Evolutionary conservation across 805 yeast species (phyloP).

Genomic region (Candida xiaguanensis): DNA sequence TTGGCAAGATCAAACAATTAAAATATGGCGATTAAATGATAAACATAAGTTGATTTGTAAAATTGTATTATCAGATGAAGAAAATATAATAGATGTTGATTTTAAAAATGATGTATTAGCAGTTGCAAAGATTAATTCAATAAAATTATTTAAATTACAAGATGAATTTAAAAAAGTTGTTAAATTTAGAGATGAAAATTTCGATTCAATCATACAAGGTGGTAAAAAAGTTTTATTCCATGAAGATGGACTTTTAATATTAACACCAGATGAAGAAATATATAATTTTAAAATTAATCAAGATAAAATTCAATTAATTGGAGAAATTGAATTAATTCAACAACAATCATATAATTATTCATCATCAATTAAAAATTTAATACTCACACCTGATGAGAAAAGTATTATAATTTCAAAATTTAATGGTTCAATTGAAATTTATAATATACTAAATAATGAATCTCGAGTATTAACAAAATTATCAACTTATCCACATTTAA

Average conservation of each 20-base stretch:
- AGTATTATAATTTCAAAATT: conserved; percentile 56
- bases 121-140: conserved; percentile 65
- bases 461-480: conserved; percentile 52
- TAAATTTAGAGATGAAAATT: conserved; percentile 47
- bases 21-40: conserved; percentile 64
- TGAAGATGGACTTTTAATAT: conserved; percentile 43
- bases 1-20: conserved; percentile 82
- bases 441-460: conserved; percentile 21
- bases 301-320: conserved; percentile 37
- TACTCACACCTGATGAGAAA: conserved; percentile 42
- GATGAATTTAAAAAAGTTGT: conserved; percentile 45
- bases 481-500: conserved; percentile 55
- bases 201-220: conserved; percentile 46
- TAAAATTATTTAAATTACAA: conserved; percentile 65
- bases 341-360: conserved; percentile 33
- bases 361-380: conserved; percentile 46
- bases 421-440: conserved; percentile 61
- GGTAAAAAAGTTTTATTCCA: conserved; percentile 52
- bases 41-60: conserved; percentile 62
- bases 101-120: conserved; percentile 67
- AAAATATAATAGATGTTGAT: conserved; percentile 67
- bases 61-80: conserved; percentile 67
- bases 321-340: conserved; percentile 35
- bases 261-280: conserved; percentile 62
- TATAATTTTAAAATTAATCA: conserved; percentile 35